Evolutionary conservation across 2,329 filamentous ascomycete species (phyloP).

Genomic region (Fusarium oxysporum): DNA sequence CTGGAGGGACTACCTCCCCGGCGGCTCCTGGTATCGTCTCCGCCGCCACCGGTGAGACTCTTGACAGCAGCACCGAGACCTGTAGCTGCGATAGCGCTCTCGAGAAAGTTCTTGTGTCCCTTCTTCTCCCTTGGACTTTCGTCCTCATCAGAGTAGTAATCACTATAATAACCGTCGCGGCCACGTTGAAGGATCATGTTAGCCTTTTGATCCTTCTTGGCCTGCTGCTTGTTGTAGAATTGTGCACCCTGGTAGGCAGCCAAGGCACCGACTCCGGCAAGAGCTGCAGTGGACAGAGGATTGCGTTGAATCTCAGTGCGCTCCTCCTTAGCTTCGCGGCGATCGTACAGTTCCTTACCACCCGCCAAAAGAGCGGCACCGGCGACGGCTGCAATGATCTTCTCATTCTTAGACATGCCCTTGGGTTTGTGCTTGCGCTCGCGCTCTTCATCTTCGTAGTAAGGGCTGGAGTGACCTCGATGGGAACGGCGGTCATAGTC

Average conservation of each 20-base stretch:
- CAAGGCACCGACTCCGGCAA: slow-evolving; percentile 72
- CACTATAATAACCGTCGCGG: slow-evolving; percentile 62
- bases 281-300: slow-evolving; percentile 67
- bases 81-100: slow-evolving; percentile 71
- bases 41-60: slow-evolving; percentile 64
- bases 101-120: slow-evolving; percentile 73
- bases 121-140: slow-evolving; percentile 66
- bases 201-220: slow-evolving; percentile 67
- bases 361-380: slow-evolving; percentile 73
- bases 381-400: slow-evolving; percentile 73
- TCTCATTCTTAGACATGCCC: slow-evolving; percentile 69
- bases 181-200: slow-evolving; percentile 65
- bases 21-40: slow-evolving; percentile 62
- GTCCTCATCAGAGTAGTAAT: slow-evolving; percentile 70
- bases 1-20: slow-evolving; percentile 59
- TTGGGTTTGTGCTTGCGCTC: slow-evolving; percentile 59
- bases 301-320: slow-evolving; percentile 66
- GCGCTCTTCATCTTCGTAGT: slow-evolving; percentile 70
- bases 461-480: slow-evolving; percentile 60
- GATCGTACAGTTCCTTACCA: slow-evolving; percentile 74
- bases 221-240: slow-evolving; percentile 70
- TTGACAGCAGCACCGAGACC: slow-evolving; percentile 72
- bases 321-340: slow-evolving; percentile 66
- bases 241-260: slow-evolving; percentile 74
- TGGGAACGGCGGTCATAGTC: slow-evolving; percentile 58